These are phyloP conservation scores for Brettanomyces custersianus DNA, from an alignment of 805 yeast genomes.

Conservation along the genomic window DNA sequence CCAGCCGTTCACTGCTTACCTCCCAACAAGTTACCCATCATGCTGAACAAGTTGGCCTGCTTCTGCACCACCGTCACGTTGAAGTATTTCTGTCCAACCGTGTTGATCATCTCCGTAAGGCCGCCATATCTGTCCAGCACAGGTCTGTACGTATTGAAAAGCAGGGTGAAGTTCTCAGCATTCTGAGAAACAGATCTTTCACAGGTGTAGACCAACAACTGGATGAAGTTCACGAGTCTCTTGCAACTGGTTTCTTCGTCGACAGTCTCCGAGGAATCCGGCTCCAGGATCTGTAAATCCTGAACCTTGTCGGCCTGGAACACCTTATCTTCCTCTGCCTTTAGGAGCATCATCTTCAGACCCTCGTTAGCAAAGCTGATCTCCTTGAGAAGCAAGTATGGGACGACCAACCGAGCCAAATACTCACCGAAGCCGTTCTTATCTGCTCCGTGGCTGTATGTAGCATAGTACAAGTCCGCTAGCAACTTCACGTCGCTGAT, in stretches of 20 bases:
- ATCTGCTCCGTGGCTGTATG: slow-evolving; percentile 28
- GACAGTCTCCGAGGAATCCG: slow-evolving; percentile 7
- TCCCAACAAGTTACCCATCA: slow-evolving; percentile 67
- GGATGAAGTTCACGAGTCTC: slow-evolving; percentile 58
- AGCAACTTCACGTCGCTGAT: slow-evolving; percentile 16
- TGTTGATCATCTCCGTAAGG: slow-evolving; percentile 18
- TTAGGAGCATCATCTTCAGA: slow-evolving; percentile 26
- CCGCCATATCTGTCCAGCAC: slow-evolving; percentile 14
- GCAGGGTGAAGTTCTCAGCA: slow-evolving; percentile 30
- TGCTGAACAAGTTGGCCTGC: slow-evolving; percentile 51
- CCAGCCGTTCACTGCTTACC: too few relatives aligned
- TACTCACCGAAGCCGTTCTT: slow-evolving; percentile 16
- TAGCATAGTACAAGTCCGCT: slow-evolving; percentile 27
- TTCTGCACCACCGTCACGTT: slow-evolving; percentile 30
- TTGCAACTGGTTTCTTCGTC: slow-evolving; percentile 19
- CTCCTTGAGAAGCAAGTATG: slow-evolving; percentile 63
- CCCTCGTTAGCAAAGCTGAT: slow-evolving; percentile 48
- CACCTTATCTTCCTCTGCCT: slow-evolving; percentile 18
- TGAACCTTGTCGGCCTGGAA: slow-evolving; percentile 10
- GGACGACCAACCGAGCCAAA: slow-evolving; percentile 53
- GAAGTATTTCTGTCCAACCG: slow-evolving; percentile 22
- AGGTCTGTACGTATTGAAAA: slow-evolving; percentile 32
- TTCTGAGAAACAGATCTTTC: slow-evolving; percentile 34
- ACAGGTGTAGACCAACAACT: slow-evolving; percentile 53
- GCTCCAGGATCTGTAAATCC: slow-evolving; percentile 25